Base-by-base conservation (phyloP, 768 basidiomycete species). In the Chalciporus sphaerocephalus region DNA sequence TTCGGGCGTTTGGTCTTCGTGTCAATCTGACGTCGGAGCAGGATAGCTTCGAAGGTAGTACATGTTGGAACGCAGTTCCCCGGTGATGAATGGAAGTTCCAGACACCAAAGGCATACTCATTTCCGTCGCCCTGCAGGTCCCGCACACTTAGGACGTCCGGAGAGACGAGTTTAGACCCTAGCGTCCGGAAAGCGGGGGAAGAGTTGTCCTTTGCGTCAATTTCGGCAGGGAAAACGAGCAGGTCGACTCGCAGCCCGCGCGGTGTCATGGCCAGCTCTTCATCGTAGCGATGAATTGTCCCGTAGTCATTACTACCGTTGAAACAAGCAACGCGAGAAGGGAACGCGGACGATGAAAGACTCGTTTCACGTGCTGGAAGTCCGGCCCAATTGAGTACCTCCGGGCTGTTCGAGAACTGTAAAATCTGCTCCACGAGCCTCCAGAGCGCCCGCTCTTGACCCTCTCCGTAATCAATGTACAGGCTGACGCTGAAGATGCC, bases 381-480 rank as follows among this genome's bases (percentile, higher is more conserved):
- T 30, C 50, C 50, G 43, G 41, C 33, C 41, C 41, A 42, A 11
- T 33, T 34, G 32, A 42, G 22, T 9, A 42, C 32, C 33, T 34
- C 41, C 6, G 41, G 41, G n/a, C 32, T 34, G 41, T 34, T 34
- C 21, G 32, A 34, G 32, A 33, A 34, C 15, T 42, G 21, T 16
- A 34, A 5, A 7, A 42, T 42, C 32, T 34, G 11, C 21, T 47
- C 40, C 46, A 41, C 28, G n/a, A 47, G 46, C 27, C 46, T 35
- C 20, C 24, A 25, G 16, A 41, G 27, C 11, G 46, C 46, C 15
- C 41, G 18, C n/a, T 33, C 32, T 34, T 24, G 16, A 15, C 41
- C 41, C 33, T 52, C 53, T 9, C 55, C 55, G 38, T 52, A 54
- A 18, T 28, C 23, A 6, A 57, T 40, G 1, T 47, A 38, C 15